These are phyloP conservation scores for Penstemon barbatus DNA, from an alignment of 257 asterid genomes.

Conservation along the genomic window DNA sequence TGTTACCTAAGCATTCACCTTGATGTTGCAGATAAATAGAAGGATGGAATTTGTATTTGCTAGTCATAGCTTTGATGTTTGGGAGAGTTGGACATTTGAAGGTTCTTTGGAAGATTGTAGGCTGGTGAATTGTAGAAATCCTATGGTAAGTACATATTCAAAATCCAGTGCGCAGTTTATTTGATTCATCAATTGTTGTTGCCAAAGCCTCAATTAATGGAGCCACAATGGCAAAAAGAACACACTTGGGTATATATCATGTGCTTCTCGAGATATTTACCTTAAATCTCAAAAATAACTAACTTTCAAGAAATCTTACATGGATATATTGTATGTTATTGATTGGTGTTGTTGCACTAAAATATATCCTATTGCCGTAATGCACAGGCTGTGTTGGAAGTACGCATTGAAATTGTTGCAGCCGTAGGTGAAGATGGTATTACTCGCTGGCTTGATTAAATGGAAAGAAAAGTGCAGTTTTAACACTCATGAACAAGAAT, in stretches of 20 bases:
- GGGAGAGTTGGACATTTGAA: slow-evolving; percentile 98
- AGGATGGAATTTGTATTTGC: slow-evolving; percentile 98
- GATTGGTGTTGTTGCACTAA: neutral
- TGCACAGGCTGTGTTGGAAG: slow-evolving; percentile 86
- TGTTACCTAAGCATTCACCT: slow-evolving; percentile 22
- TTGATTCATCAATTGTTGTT: slow-evolving; percentile 22
- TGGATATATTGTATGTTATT: neutral
- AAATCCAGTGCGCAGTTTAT: slow-evolving; percentile 4
- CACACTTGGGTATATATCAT: neutral
- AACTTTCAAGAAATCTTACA: neutral
- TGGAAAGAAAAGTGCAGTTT: slow-evolving; percentile 9
- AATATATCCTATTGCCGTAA: slow-evolving; percentile 2
- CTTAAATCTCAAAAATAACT: slow-evolving; percentile 5
- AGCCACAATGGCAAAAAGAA: slow-evolving; percentile 7
- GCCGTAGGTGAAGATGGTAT: slow-evolving; percentile 93
- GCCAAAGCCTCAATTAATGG: neutral
- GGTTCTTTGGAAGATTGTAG: slow-evolving; percentile 91
- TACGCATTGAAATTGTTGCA: slow-evolving; percentile 82
- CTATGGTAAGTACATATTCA: slow-evolving; percentile 58
- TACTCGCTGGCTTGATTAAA: slow-evolving; percentile 94
- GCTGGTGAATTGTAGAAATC: slow-evolving; percentile 95
- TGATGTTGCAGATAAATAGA: slow-evolving; percentile 78
- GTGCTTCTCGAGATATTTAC: neutral
- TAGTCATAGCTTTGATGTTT: slow-evolving; percentile 94
- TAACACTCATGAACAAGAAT: slow-evolving; percentile 15